Evolutionary conservation across 179 eudicot genomes (phyloP).

Genomic region (Nepenthes alata): DNA sequence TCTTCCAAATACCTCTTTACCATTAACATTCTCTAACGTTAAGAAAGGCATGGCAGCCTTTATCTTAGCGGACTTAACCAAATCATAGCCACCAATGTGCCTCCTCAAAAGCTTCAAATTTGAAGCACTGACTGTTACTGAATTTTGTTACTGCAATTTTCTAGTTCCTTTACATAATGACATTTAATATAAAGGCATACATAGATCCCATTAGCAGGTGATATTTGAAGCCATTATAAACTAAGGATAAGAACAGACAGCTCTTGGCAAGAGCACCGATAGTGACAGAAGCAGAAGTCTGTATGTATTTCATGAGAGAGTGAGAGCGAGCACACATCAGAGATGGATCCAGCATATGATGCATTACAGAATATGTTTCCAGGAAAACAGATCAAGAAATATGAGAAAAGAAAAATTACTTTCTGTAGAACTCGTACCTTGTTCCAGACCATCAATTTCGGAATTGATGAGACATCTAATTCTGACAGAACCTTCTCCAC

Average conservation of each 20-base stretch:
- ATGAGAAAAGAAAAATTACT: neutral
- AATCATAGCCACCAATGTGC: constrained; percentile 19
- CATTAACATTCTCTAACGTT: constrained; percentile 37
- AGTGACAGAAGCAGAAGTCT: too few relatives aligned
- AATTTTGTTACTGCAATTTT: constrained; percentile 24
- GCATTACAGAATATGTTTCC: too few relatives aligned
- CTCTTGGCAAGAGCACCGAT: too few relatives aligned
- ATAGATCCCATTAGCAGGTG: too few relatives aligned
- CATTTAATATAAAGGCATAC: too few relatives aligned
- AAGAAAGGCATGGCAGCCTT: constrained; percentile 29
- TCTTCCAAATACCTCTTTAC: constrained; percentile 21
- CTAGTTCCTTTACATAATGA: too few relatives aligned
- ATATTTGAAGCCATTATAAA: too few relatives aligned
- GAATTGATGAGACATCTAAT: constrained; percentile 65
- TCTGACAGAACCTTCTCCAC: constrained; percentile 83
- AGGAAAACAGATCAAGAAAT: neutral
- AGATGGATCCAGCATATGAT: too few relatives aligned
- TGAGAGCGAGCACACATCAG: neutral
- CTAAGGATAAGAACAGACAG: too few relatives aligned
- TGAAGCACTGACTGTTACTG: constrained; percentile 24
- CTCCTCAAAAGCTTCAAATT: constrained; percentile 27
- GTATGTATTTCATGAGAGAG: neutral
- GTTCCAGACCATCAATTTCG: constrained; percentile 81
- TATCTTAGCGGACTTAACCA: constrained; percentile 31
- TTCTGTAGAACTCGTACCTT: constrained; percentile 34